Evolutionary conservation across 805 yeast genomes (phyloP).

Genomic region (Clavispora carvajalis): DNA sequence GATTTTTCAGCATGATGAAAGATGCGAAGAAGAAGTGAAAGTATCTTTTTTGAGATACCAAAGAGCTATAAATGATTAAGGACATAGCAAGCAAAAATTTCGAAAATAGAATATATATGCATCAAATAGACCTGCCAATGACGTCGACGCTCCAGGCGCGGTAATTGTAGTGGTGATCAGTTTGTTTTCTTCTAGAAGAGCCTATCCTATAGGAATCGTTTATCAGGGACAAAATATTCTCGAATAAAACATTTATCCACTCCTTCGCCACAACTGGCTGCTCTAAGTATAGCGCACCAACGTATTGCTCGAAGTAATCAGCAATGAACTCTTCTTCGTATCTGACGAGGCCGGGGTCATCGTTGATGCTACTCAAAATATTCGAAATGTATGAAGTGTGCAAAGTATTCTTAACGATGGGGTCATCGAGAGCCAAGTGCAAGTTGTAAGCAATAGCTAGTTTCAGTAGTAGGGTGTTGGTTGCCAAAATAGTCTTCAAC

Average conservation of each 20-base stretch:
- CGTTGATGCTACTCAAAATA: constrained; percentile 3
- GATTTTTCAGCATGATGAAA: constrained; percentile 27
- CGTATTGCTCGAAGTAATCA: constrained; percentile 38
- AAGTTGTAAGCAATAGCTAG: constrained; percentile 32
- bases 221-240: constrained; percentile 26
- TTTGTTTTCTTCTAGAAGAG: constrained; percentile 4
- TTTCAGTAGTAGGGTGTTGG: constrained; percentile 34
- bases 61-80: not conserved
- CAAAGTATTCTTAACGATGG: constrained; percentile 17
- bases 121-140: constrained; percentile 23
- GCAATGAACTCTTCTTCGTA: constrained; percentile 40
- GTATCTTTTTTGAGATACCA: no score
- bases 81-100: no score
- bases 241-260: constrained; percentile 30
- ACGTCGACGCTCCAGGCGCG: constrained; percentile 29
- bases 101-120: not conserved
- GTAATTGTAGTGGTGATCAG: constrained; percentile 15
- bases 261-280: constrained; percentile 31
- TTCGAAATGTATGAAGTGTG: constrained; percentile 25
- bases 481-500: constrained; percentile 35
- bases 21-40: constrained; percentile 19
- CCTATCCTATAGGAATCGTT: constrained; percentile 10
- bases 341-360: constrained; percentile 5
- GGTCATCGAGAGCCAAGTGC: constrained; percentile 31
- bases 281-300: constrained; percentile 37